Base-by-base conservation (phyloP, 179 eudicot species). In the Silene noctiflora region DNA sequence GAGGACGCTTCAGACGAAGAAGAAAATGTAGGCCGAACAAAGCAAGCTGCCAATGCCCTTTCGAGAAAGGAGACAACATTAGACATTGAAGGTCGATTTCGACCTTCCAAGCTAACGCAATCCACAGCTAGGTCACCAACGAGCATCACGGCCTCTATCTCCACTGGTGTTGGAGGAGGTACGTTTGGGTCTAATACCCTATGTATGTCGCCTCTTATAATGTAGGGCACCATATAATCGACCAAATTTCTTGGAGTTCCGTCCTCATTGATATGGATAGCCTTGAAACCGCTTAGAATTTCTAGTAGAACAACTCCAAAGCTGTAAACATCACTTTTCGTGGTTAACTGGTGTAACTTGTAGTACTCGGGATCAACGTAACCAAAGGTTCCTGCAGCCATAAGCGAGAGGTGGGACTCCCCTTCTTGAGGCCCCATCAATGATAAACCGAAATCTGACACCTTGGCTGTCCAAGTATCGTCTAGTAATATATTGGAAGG, bases 281-380 rank as follows among this genome's bases (percentile, higher is more conserved):
- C 98, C 78, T 83, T 90, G 77, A 63, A 58, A 69, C 98, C 98
- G 0, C 90, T 83, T 24, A 93, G 65, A 27, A 93, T 48, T 55
- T 93, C 98, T 1, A 91, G 70, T 21, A 93, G 67, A 42, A 93
- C 83, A 0, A 94, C 89, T 11, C 98, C 98, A n/a, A 94, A 92
- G 51, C 98, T 92, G 51, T 92, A 94, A 0, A 94, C 94, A 42
- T 94, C 97, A 24, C 94, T 92, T 76, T 89, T 94, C 0, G 89
- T 83, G 2, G 97, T 90, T 64, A 92, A 22, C 8, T 82, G 84
- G 69, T 92, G 94, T 5, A 87, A 66, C 60, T 88, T 87, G 69
- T 90, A 94, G 82, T 94, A 94, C 78, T 88, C 96, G 0, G 98
- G 98, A 64, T 94, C 98, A 69, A 94, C 87, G 67, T 94, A 94